These are phyloP conservation scores for Rubroboletus pulcherrimus DNA, from an alignment of 768 basidiomycete genomes.

Conservation along the genomic window DNA sequence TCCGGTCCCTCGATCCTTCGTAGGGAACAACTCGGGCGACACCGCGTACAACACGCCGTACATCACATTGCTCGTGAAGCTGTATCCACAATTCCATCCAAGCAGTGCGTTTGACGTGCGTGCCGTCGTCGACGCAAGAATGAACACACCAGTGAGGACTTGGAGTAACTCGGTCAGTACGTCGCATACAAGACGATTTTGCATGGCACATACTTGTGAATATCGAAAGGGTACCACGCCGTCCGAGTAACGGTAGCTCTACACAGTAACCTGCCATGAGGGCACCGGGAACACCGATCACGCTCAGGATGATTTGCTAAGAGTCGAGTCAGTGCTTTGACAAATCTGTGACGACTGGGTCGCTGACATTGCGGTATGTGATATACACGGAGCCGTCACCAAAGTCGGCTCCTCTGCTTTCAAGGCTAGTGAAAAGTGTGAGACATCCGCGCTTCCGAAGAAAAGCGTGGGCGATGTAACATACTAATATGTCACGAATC, in stretches of 20 bases:
- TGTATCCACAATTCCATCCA: constrained; percentile 58
- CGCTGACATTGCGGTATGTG: constrained; percentile 65
- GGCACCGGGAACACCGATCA: constrained; percentile 56
- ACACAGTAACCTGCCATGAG: constrained; percentile 52
- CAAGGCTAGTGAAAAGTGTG: constrained; percentile 40
- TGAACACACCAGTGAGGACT: constrained; percentile 54
- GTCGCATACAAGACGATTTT: background rate
- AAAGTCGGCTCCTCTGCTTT: constrained; percentile 62
- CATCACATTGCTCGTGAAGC: constrained; percentile 55
- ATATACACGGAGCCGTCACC: constrained; percentile 67
- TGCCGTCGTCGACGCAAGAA: constrained; percentile 55
- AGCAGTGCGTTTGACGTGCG: constrained; percentile 49
- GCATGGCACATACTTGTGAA: constrained; percentile 39
- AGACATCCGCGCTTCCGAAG: background rate
- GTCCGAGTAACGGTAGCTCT: constrained; percentile 47
- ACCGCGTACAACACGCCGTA: constrained; percentile 45
- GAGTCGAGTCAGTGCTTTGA: constrained; percentile 5
- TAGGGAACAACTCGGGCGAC: constrained; percentile 52
- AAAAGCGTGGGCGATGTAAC: background rate
- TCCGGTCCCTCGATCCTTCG: constrained; percentile 52
- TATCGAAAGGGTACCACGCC: constrained; percentile 50
- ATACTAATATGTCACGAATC: constrained; percentile 52
- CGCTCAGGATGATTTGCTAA: constrained; percentile 54
- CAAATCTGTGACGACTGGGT: background rate
- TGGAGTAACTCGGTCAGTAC: background rate